A percentile compares a stretch with the other conserved stretches of the same genome.
phyloP scores from a whole-genome alignment of 2,329 filamentous ascomycete genomes.

The Microdochium nivale region DNA sequence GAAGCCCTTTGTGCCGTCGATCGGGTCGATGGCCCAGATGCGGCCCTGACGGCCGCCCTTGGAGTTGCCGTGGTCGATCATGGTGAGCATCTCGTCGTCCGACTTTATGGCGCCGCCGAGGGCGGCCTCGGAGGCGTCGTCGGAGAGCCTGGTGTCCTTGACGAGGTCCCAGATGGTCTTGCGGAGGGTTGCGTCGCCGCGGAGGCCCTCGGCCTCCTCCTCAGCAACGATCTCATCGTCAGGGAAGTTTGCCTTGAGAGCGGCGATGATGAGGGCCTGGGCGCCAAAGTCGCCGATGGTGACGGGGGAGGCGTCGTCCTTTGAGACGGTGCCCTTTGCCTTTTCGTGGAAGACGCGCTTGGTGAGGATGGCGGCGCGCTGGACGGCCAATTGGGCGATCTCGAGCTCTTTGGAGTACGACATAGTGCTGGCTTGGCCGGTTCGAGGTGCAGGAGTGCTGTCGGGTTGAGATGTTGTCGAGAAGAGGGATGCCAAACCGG shows the following conservation, averaged over 20 bases:
- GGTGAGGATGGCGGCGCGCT: conserved; percentile 65
- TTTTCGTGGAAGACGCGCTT: conserved; percentile 78
- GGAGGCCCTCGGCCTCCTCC: conserved; percentile 79
- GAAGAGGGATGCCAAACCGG: not conserved
- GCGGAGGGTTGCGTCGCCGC: conserved; percentile 59
- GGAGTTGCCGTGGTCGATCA: conserved; percentile 62
- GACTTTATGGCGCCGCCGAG: conserved; percentile 62
- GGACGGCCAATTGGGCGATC: conserved; percentile 67
- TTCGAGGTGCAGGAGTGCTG: not conserved
- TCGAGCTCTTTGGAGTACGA: conserved; percentile 62
- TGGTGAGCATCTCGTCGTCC: conserved; percentile 57
- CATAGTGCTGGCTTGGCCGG: conserved; percentile 14
- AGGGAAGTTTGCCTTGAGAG: conserved; percentile 84
- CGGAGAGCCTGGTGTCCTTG: conserved; percentile 58
- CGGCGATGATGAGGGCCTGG: conserved; percentile 89
- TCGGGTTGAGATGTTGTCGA: conserved; percentile 4
- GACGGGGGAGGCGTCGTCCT: conserved; percentile 92
- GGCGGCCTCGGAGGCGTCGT: conserved; percentile 53
- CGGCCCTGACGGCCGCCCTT: conserved; percentile 64
- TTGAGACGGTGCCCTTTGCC: conserved; percentile 88
- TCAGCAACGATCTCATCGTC: conserved; percentile 87
- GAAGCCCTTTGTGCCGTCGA: conserved; percentile 97
- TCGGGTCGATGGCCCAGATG: conserved; percentile 95
- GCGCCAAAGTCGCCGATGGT: conserved; percentile 98
- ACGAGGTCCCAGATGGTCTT: conserved; percentile 82